Conservation (phyloP, 2,329 filamentous ascomycete genomes). For the Exophiala sideris region DNA sequence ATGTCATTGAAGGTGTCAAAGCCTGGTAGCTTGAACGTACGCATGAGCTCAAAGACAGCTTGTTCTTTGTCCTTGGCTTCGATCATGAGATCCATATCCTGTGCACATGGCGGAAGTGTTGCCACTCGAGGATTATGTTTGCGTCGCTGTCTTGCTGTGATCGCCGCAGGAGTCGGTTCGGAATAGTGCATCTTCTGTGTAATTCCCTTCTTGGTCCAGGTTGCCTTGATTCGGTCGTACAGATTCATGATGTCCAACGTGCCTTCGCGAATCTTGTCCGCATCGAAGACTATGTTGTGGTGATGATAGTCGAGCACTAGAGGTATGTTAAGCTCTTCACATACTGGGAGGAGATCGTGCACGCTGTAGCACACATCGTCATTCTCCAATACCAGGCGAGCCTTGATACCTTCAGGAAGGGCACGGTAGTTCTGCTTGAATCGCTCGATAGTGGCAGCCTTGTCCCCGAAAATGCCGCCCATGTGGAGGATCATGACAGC, state of each 20-base stretch:
- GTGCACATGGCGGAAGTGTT: constrained; percentile 75
- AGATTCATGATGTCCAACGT: constrained; percentile 75
- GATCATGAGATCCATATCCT: constrained; percentile 95
- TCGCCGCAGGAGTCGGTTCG: constrained; percentile 70
- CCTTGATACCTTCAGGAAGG: constrained; percentile 68
- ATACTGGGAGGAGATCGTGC: constrained; percentile 83
- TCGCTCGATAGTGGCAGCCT: constrained; percentile 69
- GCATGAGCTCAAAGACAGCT: constrained; percentile 91
- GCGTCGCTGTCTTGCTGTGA: constrained; percentile 72
- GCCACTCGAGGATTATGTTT: constrained; percentile 81
- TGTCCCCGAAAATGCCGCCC: constrained; percentile 87
- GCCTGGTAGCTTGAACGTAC: constrained; percentile 77
- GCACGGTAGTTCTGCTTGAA: constrained; percentile 71
- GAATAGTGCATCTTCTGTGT: constrained; percentile 97
- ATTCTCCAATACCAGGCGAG: constrained; percentile 83
- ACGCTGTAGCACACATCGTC: constrained; percentile 93
- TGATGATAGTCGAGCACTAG: constrained; percentile 92
- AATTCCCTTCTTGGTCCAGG: constrained; percentile 80
- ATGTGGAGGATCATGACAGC: constrained; percentile 94
- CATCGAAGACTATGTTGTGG: constrained; percentile 88
- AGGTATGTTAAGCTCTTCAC: constrained; percentile 91
- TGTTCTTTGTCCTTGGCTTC: constrained; percentile 98
- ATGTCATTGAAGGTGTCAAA: constrained; percentile 73
- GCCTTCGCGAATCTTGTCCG: constrained; percentile 70
- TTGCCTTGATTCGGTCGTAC: constrained; percentile 73